phyloP scores from a whole-genome alignment of 768 basidiomycete genomes.

The Auricularia heimuer region DNA sequence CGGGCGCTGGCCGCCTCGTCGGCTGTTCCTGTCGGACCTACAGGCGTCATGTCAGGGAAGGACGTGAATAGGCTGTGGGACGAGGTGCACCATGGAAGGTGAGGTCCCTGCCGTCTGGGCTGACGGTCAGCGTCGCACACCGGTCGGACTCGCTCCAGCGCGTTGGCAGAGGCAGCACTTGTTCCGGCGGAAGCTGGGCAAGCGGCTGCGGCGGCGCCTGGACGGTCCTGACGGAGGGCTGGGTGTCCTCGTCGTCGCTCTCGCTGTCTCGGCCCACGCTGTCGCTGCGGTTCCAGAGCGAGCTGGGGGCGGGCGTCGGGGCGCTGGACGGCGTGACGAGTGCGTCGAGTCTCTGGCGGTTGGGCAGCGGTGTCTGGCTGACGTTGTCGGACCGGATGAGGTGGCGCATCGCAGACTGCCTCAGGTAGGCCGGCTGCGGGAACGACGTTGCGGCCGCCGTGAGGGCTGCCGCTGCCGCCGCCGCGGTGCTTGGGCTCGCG shows the following conservation, averaged over 20 bases:
- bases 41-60: conserved; percentile 7
- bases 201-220: conserved; percentile 20
- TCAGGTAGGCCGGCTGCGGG: conserved; percentile 63
- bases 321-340: conserved; percentile 6
- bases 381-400: conserved; percentile 45
- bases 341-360: conserved; percentile 9
- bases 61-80: conserved; percentile 1
- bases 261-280: conserved; percentile 9
- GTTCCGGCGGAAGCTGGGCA: conserved; percentile 14
- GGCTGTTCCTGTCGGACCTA: conserved; percentile 44
- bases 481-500: not conserved
- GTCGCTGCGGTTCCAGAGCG: conserved; percentile 6
- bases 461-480: conserved; percentile 15
- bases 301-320: conserved; percentile 5
- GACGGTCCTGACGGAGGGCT: conserved; percentile 9
- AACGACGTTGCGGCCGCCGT: conserved; percentile 32
- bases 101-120: conserved; percentile 63
- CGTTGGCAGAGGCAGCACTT: conserved; percentile 49
- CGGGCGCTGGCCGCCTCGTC: conserved; percentile 84
- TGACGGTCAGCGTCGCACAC: conserved; percentile 47
- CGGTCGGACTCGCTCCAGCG: conserved; percentile 70
- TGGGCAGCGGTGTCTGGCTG: conserved; percentile 29
- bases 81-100: conserved; percentile 49
- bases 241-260: conserved; percentile 57
- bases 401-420: conserved; percentile 64